Evolutionary conservation across 768 basidiomycete species (phyloP), one percentile per base, ranked within the genome.

Genomic region (Amanita subjunquillea): DNA sequence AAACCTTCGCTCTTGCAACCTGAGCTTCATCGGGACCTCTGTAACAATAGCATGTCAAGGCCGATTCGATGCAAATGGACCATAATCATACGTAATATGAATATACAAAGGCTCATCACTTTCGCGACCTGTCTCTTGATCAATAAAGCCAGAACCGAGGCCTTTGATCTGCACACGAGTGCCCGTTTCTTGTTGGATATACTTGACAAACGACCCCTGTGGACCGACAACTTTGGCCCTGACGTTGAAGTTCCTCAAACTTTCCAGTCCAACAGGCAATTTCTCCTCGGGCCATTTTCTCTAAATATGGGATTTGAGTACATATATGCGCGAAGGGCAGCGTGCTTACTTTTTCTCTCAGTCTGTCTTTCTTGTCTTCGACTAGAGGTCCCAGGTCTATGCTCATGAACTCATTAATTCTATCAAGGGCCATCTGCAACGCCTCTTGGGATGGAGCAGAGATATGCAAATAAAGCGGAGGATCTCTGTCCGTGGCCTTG

Each of bases 271-370:
- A 38, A 99, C 90, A 0, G 83, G 84, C 7, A 97, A 69, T 67
- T 96, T 97, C 68, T 94, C 93, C 66, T 98, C 95, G 1, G 94
- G 93, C 95, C 95, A 98, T 80, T 95, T 96, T 51, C 91, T 77
- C 88, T 92, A 52, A 10, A 32, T 34, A 13, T 34, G 15, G 50
- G 6, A 49, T 27, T 46, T 27, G 17, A 53, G 15, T 22, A 29
- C 6, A n/a, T 0, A 10, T 39, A 29, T 17, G 23, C 27, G 17
- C 53, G 4, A 15, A 4, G 23, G 25, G 37, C 15, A 23, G 8
- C 51, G 13, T 15, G 54, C 66, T 34, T 59, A 88, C 86, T 69
- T 81, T 76, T 69, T 87, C 87, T 57, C 83, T 74, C 37, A 75
- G 61, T 51, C 78, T 72, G 53, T 85, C 82, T 57, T 78, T 82